A percentile compares a stretch with the other conserved stretches of the same genome.
phyloP scores from a whole-genome alignment of 495 filamentous ascomycete genomes.

The Venustampulla echinocandica region DNA sequence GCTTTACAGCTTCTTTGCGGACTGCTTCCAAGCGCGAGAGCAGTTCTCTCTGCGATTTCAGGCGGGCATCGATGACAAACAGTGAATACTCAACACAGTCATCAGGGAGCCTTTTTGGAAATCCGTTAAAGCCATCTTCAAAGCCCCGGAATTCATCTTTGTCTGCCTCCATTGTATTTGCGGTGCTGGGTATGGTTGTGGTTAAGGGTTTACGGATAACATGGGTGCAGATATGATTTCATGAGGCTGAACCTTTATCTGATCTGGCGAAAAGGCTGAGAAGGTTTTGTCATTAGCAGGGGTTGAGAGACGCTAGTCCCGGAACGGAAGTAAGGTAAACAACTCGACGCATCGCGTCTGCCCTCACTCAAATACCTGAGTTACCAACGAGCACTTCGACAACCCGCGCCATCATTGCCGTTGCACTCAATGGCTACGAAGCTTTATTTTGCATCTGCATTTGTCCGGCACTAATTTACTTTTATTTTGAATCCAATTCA shows the following conservation, averaged over 20 bases:
- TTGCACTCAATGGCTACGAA: conserved; percentile 21
- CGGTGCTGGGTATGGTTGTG: too few relatives aligned
- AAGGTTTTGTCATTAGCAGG: background rate
- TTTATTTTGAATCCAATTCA: conserved; percentile 5
- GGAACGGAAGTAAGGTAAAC: too few relatives aligned
- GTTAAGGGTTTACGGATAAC: too few relatives aligned
- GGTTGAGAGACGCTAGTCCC: too few relatives aligned
- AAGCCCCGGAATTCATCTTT: conserved; percentile 38
- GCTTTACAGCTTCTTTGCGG: conserved; percentile 53
- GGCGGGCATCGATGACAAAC: conserved; percentile 54
- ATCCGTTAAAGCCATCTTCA: conserved; percentile 46
- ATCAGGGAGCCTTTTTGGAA: conserved; percentile 71
- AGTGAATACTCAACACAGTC: conserved; percentile 84
- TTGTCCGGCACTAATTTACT: conserved; percentile 15
- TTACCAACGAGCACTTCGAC: conserved; percentile 4
- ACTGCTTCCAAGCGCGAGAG: conserved; percentile 56
- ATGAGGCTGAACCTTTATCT: conserved; percentile 4
- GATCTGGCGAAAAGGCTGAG: background rate
- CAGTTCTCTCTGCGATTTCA: conserved; percentile 37
- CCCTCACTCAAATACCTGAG: too few relatives aligned
- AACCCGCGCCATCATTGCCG: conserved; percentile 7
- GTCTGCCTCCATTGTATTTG: conserved; percentile 19
- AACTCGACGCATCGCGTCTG: conserved; percentile 13
- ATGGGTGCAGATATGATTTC: background rate
- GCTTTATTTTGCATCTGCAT: conserved; percentile 9